Conservation (phyloP, 2,329 filamentous ascomycete species). For the Fusarium burgessii region DNA sequence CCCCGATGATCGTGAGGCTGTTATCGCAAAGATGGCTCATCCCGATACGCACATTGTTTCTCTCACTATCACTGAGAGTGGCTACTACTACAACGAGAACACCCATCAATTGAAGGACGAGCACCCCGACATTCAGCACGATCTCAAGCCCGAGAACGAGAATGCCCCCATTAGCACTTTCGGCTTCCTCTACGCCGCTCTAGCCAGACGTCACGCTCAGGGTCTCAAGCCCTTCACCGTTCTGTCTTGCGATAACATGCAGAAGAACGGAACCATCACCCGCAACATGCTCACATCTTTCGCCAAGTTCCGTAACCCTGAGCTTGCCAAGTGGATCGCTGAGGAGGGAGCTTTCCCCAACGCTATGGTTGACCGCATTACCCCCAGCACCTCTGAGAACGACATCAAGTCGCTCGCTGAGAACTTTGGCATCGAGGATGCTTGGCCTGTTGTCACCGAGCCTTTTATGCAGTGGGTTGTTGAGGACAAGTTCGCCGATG, state of each 20-base stretch:
- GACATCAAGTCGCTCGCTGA: constrained; percentile 60
- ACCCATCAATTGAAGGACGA: constrained; percentile 63
- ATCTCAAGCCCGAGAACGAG: constrained; percentile 60
- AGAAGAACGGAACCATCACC: constrained; percentile 67
- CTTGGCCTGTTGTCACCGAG: constrained; percentile 67
- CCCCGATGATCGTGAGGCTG: constrained; percentile 63
- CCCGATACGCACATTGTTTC: constrained; percentile 66
- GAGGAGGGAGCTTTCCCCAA: constrained; percentile 64
- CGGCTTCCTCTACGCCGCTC: constrained; percentile 64
- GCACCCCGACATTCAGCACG: constrained; percentile 62
- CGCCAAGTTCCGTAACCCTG: constrained; percentile 59
- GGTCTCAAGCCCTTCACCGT: constrained; percentile 66
- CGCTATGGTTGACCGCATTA: constrained; percentile 68
- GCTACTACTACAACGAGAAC: constrained; percentile 70
- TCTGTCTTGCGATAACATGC: constrained; percentile 68
- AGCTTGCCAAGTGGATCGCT: constrained; percentile 62
- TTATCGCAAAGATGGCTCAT: constrained; percentile 67
- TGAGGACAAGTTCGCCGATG: constrained; percentile 64
- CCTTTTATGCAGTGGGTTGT: constrained; percentile 69
- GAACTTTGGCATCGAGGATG: constrained; percentile 61
- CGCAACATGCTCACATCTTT: constrained; percentile 64
- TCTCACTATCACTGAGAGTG: constrained; percentile 67
- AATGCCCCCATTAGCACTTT: constrained; percentile 61
- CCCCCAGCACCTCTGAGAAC: constrained; percentile 59
- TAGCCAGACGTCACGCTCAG: constrained; percentile 58